A percentile compares a stretch with the other conserved stretches of the same genome.
phyloP scores from a whole-genome alignment of 306 rosid species.

The Medicago lupulina region DNA sequence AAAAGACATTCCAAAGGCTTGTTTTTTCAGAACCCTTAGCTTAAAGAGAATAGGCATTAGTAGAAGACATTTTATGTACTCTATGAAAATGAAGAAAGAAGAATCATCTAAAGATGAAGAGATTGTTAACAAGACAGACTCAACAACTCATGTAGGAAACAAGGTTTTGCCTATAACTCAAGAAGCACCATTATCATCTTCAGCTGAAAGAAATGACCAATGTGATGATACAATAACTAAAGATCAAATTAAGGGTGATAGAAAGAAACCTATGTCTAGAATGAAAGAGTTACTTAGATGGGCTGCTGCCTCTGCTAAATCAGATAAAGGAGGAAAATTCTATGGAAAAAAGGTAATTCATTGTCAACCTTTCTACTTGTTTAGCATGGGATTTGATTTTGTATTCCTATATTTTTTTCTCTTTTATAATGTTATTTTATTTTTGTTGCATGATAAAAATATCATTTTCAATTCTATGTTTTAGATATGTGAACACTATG shows the following conservation, averaged over 20 bases:
- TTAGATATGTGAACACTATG: too few relatives aligned
- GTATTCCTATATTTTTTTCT: too few relatives aligned
- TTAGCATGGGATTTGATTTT: not conserved
- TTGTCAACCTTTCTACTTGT: not conserved
- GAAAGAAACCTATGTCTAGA: slow-evolving; percentile 65
- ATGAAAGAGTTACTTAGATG: slow-evolving; percentile 91
- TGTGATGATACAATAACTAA: slow-evolving; percentile 39
- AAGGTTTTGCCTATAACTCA: slow-evolving; percentile 79
- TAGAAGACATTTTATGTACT: slow-evolving; percentile 42
- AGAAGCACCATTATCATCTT: slow-evolving; percentile 55
- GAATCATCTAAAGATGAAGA: slow-evolving; percentile 52
- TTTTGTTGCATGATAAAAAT: too few relatives aligned
- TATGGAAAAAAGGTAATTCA: slow-evolving; percentile 60
- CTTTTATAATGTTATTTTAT: too few relatives aligned
- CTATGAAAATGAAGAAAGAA: slow-evolving; percentile 73
- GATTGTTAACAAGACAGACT: slow-evolving; percentile 53
- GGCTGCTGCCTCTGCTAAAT: slow-evolving; percentile 76
- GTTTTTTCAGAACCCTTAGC: slow-evolving; percentile 57
- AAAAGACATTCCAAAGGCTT: slow-evolving; percentile 59
- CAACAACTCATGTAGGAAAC: slow-evolving; percentile 57
- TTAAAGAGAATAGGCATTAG: slow-evolving; percentile 49
- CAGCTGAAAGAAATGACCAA: slow-evolving; percentile 44
- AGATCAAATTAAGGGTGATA: not conserved
- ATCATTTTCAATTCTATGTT: too few relatives aligned
- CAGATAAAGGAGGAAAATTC: slow-evolving; percentile 74